Percentiles rank a stretch among this genome's conserved stretches.
phyloP scores from a whole-genome alignment of 2,329 filamentous ascomycete genomes.

The Talaromyces pinophilus region DNA sequence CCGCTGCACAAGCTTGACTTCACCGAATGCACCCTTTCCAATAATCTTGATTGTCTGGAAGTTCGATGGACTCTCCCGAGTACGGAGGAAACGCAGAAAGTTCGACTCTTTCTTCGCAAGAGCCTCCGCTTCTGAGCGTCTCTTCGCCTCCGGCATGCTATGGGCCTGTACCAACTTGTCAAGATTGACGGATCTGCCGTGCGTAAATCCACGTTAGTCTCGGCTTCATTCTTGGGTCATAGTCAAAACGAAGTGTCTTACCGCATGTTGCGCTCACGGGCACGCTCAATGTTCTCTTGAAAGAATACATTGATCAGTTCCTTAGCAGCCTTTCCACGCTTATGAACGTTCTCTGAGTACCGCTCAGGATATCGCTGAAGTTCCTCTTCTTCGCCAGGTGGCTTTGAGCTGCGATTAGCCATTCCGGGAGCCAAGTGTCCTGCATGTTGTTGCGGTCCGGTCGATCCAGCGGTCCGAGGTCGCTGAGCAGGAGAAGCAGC shows the following conservation, averaged over 20 bases:
- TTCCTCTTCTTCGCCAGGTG: constrained; percentile 64
- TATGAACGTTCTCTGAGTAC: constrained; percentile 83
- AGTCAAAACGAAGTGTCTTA: constrained; percentile 46
- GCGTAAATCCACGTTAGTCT: constrained; percentile 15
- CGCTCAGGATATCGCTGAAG: constrained; percentile 79
- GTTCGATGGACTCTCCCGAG: constrained; percentile 89
- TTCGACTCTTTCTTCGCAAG: constrained; percentile 86
- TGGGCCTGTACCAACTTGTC: constrained; percentile 81
- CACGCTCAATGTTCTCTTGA: constrained; percentile 96
- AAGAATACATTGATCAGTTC: constrained; percentile 77
- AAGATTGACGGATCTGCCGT: constrained; percentile 78
- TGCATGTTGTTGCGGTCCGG: constrained; percentile 58
- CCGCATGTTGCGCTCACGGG: constrained; percentile 92
- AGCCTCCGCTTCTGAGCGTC: constrained; percentile 80
- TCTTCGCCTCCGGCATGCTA: constrained; percentile 70
- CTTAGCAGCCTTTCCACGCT: constrained; percentile 66
- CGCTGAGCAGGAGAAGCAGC: constrained; percentile 72
- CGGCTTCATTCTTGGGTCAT: neutral
- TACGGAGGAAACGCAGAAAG: constrained; percentile 90
- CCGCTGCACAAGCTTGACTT: constrained; percentile 96
- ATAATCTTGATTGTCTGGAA: constrained; percentile 98
- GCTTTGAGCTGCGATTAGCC: constrained; percentile 58
- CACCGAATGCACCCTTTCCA: constrained; percentile 97
- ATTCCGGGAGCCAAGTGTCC: constrained; percentile 68
- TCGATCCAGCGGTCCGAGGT: constrained; percentile 78